Evolutionary conservation across 352 stramenopile species (phyloP).

Genomic region (Phytophthora fragariae): DNA sequence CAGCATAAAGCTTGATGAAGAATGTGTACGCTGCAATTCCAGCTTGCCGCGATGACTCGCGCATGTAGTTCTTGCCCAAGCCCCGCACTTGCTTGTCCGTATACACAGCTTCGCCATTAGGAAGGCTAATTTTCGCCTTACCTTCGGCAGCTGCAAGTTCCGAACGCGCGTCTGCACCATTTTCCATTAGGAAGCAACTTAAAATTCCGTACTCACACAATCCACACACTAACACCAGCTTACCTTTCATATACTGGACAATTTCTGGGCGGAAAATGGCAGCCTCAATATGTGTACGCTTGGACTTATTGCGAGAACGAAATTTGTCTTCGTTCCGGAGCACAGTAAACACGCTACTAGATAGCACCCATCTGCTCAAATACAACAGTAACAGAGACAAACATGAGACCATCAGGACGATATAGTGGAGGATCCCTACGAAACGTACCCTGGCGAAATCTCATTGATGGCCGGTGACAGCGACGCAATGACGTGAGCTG

Average conservation of each 20-base stretch:
- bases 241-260: conserved; percentile 82
- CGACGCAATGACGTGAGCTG: conserved; percentile 76
- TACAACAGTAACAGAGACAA: neutral
- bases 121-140: conserved; percentile 48
- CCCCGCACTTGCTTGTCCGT: conserved; percentile 76
- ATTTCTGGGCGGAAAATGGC: conserved; percentile 80
- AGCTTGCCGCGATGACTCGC: conserved; percentile 58
- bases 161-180: conserved; percentile 47
- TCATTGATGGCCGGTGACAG: conserved; percentile 88
- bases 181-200: conserved; percentile 5
- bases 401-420: neutral
- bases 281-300: conserved; percentile 65
- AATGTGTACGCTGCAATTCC: conserved; percentile 82
- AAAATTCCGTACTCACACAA: neutral
- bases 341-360: conserved; percentile 91
- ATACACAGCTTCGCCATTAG: conserved; percentile 67
- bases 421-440: neutral
- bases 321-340: conserved; percentile 93
- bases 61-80: conserved; percentile 90
- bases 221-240: neutral
- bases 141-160: conserved; percentile 46
- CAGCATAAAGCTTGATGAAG: conserved; percentile 83
- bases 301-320: conserved; percentile 77
- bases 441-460: conserved; percentile 71
- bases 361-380: conserved; percentile 87